Percentiles rank a stretch among this genome's conserved stretches.
Conservation (phyloP, 768 basidiomycete genomes). For the Kwoniella shandongensis region DNA sequence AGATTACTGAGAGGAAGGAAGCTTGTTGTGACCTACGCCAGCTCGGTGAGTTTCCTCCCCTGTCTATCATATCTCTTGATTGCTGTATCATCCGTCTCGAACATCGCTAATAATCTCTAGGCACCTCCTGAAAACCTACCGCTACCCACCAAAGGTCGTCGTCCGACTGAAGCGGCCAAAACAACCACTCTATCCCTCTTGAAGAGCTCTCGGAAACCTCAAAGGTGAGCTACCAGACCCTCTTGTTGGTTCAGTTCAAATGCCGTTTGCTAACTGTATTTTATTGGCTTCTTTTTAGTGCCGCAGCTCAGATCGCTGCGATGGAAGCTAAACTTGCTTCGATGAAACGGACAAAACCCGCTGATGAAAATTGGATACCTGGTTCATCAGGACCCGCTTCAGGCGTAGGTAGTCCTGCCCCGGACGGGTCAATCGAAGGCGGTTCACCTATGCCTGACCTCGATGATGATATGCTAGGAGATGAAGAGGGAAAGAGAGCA, state of each 20-base stretch:
- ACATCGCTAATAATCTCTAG: constrained; percentile 17
- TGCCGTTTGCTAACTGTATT: background rate
- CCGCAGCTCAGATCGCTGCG: constrained; percentile 83
- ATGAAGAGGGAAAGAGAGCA: constrained; percentile 28
- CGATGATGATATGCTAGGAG: constrained; percentile 11
- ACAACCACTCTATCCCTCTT: constrained; percentile 86
- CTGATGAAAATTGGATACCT: constrained; percentile 41
- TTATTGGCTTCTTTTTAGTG: constrained; percentile 57
- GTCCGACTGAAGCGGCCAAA: constrained; percentile 47
- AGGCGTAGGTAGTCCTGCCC: constrained; percentile 4
- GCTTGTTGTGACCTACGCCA: constrained; percentile 85
- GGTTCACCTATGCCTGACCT: constrained; percentile 7
- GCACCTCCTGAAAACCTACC: constrained; percentile 37
- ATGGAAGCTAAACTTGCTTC: constrained; percentile 93
- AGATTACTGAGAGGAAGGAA: constrained; percentile 83
- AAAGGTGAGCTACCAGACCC: constrained; percentile 56
- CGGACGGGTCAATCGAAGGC: constrained; percentile 4
- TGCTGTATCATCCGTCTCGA: background rate
- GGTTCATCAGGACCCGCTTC: constrained; percentile 15
- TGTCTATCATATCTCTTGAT: constrained; percentile 1
- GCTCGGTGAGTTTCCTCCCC: constrained; percentile 61
- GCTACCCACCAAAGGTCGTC: constrained; percentile 29
- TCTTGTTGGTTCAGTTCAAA: background rate
- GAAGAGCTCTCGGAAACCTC: constrained; percentile 65
- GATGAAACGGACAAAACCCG: constrained; percentile 59